A percentile compares a stretch with the other conserved stretches of the same genome.
Conservation (phyloP, 345 rosid species). For the Jatropha curcas region DNA sequence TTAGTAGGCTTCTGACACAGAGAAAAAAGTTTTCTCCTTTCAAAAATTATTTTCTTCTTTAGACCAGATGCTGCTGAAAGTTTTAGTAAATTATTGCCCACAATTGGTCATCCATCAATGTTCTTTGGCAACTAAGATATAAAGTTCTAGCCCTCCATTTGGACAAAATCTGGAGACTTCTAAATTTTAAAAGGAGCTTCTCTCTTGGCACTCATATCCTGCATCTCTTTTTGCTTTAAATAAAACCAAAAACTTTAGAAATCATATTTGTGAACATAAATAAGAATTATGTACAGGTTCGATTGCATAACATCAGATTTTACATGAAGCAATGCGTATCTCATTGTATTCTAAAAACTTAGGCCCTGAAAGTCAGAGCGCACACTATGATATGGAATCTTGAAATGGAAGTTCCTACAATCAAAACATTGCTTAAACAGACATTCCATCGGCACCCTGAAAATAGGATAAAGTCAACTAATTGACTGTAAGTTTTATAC, state of each 20-base stretch:
- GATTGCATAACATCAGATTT: background rate
- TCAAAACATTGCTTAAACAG: background rate
- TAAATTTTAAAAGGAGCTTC: background rate
- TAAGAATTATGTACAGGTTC: background rate
- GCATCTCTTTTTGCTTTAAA: too few relatives aligned
- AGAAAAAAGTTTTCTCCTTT: background rate
- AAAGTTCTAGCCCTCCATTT: background rate
- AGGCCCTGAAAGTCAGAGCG: background rate
- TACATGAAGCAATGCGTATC: background rate
- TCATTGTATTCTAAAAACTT: background rate
- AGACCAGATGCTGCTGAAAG: background rate
- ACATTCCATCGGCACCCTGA: background rate
- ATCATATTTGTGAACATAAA: slow-evolving; percentile 1
- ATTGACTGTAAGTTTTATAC: background rate
- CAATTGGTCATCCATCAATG: background rate
- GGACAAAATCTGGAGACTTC: background rate
- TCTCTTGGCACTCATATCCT: background rate
- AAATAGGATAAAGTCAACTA: background rate
- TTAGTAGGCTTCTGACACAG: background rate
- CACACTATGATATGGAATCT: background rate
- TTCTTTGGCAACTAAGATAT: background rate
- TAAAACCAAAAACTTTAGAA: background rate
- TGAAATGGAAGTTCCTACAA: background rate
- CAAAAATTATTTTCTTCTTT: background rate
- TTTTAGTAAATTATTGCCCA: background rate